These are phyloP conservation scores for Pascua sp. DNA, from an alignment of 1,284 basidiomycete species.

Conservation along the genomic window DNA sequence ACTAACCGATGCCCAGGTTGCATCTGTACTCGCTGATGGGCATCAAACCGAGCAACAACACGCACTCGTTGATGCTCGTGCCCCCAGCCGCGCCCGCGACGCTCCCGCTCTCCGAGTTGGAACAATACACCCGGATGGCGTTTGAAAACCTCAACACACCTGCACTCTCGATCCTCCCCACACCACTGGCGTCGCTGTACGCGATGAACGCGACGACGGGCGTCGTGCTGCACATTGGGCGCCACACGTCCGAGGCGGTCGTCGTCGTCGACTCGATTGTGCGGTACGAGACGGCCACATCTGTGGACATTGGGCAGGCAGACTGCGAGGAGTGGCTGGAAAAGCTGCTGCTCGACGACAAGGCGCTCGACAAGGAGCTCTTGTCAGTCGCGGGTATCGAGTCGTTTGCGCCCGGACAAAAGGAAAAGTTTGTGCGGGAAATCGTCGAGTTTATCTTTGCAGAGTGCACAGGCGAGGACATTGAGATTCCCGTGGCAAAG, in stretches of 20 bases:
- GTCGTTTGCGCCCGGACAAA: conserved; percentile 23
- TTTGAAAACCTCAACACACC: conserved; percentile 96
- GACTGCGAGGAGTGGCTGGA: conserved; percentile 76
- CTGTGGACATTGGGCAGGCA: conserved; percentile 62
- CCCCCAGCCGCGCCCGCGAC: conserved; percentile 58
- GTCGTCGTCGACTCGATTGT: conserved; percentile 71
- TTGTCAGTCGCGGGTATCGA: conserved; percentile 54
- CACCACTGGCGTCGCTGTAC: conserved; percentile 78
- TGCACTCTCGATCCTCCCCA: conserved; percentile 75
- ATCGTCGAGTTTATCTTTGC: conserved; percentile 37
- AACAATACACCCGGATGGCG: conserved; percentile 80
- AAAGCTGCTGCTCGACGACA: conserved; percentile 64
- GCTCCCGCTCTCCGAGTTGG: conserved; percentile 57
- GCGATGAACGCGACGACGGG: conserved; percentile 74
- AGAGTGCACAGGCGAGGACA: conserved; percentile 42
- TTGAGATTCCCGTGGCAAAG: conserved; percentile 35
- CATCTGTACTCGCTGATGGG: conserved; percentile 72
- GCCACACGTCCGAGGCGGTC: conserved; percentile 67
- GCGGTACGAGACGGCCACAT: conserved; percentile 59
- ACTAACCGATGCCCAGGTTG: conserved; percentile 58
- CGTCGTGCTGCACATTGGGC: conserved; percentile 79
- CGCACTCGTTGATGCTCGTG: conserved; percentile 40
- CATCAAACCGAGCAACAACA: conserved; percentile 77
- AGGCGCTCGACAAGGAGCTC: conserved; percentile 59
- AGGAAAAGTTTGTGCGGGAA: conserved; percentile 33